Conservation (phyloP, 768 basidiomycete genomes). For the Glaciozyma antarctica region DNA sequence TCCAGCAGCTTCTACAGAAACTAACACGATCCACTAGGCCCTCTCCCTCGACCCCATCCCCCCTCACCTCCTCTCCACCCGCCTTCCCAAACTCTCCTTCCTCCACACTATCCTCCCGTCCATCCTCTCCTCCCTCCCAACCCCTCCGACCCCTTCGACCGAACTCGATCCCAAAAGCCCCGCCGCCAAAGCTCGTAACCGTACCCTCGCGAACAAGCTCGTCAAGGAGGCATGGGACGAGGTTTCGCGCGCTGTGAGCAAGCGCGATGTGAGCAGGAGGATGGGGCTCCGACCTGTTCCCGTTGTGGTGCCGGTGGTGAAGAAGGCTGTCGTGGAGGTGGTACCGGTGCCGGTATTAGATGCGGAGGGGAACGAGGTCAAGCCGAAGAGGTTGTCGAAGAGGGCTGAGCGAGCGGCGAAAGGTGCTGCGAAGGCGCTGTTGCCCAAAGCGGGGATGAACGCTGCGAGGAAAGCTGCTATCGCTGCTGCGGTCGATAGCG, state of each 20-base stretch:
- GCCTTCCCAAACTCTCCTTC: slow-evolving; percentile 18
- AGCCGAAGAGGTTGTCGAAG: slow-evolving; percentile 5
- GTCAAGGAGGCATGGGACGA: slow-evolving; percentile 28
- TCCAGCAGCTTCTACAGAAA: background rate
- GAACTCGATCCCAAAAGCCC: slow-evolving; percentile 7
- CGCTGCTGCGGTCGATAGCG: background rate
- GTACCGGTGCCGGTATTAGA: background rate
- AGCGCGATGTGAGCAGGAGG: slow-evolving; percentile 22
- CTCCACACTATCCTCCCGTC: slow-evolving; percentile 20
- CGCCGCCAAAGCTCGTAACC: slow-evolving; percentile 31
- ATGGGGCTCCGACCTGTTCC: background rate
- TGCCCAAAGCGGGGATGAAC: slow-evolving; percentile 1
- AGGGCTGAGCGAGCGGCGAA: slow-evolving; percentile 8
- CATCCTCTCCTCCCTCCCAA: slow-evolving; percentile 15
- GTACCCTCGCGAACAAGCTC: slow-evolving; percentile 29
- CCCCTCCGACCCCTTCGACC: background rate
- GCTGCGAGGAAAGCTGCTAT: background rate
- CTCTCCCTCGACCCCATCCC: slow-evolving; percentile 21
- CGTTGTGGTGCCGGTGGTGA: background rate
- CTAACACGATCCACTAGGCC: background rate
- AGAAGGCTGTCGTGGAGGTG: background rate
- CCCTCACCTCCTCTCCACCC: slow-evolving; percentile 16
- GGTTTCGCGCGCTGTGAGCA: slow-evolving; percentile 15
- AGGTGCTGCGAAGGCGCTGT: slow-evolving; percentile 3
- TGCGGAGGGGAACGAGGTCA: background rate